Conservation (phyloP, 2,329 filamentous ascomycete species). For the Herpomyces periplanetae region DNA sequence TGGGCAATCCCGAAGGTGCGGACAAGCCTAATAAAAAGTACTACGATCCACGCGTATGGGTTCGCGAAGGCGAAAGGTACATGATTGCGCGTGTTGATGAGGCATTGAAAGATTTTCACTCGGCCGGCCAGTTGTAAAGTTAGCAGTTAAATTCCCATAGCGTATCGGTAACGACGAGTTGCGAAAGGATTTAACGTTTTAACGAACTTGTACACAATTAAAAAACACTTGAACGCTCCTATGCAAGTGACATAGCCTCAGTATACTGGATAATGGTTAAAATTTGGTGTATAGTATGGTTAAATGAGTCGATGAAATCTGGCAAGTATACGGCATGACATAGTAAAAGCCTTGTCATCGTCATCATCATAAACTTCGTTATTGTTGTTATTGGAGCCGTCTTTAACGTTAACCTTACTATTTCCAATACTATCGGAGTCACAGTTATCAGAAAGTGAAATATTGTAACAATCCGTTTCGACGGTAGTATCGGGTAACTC, state of each 20-base stretch:
- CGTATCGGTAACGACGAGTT: neutral
- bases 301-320: no score
- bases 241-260: neutral
- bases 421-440: no score
- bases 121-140: constrained; percentile 30
- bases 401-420: no score
- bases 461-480: no score
- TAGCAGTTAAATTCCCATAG: neutral
- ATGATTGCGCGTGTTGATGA: constrained; percentile 45
- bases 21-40: constrained; percentile 98
- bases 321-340: no score
- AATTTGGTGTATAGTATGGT: no score
- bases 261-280: neutral
- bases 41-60: constrained; percentile 54
- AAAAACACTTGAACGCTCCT: neutral
- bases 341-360: no score
- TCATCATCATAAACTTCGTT: no score
- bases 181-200: neutral
- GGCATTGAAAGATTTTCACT: constrained; percentile 71
- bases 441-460: no score
- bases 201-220: no score
- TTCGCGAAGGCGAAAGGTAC: constrained; percentile 83
- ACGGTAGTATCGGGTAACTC: no score
- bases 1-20: constrained; percentile 76
- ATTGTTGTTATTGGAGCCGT: no score